Base-by-base conservation (phyloP, 306 rosid species). In the Carpinus fangiana region DNA sequence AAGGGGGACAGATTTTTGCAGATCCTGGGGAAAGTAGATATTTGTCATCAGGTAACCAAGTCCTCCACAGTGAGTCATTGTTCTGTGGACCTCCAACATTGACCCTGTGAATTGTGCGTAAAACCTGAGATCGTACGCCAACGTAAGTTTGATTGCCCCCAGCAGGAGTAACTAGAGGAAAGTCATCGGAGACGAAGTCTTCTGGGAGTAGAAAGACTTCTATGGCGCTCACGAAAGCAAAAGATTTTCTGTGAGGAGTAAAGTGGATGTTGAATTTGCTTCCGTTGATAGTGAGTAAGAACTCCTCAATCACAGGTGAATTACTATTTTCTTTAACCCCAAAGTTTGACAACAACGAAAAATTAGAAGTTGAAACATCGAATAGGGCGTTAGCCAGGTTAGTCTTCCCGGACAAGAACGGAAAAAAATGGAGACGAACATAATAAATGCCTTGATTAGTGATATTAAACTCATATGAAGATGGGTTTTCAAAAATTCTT, bases 171-270 rank as follows among this genome's bases (percentile, higher is more conserved):
- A 79, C 82, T 52, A 12, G 46, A 0, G 18, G 0, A 16, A 51
- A 55, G 0, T 0, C 0, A 43, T 62, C 31, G 0, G 4, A 0
- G 64, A 65, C 65, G 1, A 84, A 46, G 7, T 10, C 3, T 69
- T 3, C 38, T 0, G 90, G 92, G 1, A 84, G 65, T 1, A 28
- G 31, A 62, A 86, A 82, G 13, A 89, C 81, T 71, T 89, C 92
- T 12, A 89, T 80, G 34, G 92, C 92, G 45, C 82, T 89, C 2
- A 89, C 89, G 51, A 89, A 89, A 0, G 90, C 89, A 51, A 84
- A 41, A 3, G 82, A 73, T 8, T 71, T 45, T 14, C 8, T 0
- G 21, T 23, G 74, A 13, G 90, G 90, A 0, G 70, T 50, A 71
- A 89, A 89, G 4, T 55, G 62, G 12, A 89, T 73, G 57, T 0